Evolutionary conservation across 1,284 basidiomycete species (phyloP).

Genomic region (Malassezia brasiliensis): DNA sequence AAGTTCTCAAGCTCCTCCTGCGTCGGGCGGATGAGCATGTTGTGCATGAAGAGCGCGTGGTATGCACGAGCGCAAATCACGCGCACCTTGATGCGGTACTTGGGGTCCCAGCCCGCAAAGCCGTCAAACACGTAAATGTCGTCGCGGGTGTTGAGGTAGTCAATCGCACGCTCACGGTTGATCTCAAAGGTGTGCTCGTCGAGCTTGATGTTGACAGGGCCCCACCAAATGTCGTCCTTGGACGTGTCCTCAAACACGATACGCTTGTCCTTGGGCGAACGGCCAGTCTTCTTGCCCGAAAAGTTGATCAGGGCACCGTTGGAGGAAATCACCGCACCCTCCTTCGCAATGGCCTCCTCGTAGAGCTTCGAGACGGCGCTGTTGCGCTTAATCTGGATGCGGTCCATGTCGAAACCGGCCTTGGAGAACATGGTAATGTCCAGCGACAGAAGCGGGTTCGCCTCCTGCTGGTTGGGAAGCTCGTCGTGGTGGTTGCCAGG

Average conservation of each 20-base stretch:
- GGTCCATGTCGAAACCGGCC: conserved; percentile 91
- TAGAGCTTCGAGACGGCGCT: conserved; percentile 89
- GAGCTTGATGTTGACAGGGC: conserved; percentile 98
- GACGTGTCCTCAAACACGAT: conserved; percentile 96
- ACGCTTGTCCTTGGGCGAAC: conserved; percentile 98
- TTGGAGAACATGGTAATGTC: conserved; percentile 97
- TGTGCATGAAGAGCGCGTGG: conserved; percentile 93
- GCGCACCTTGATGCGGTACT: conserved; percentile 99
- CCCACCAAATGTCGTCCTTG: conserved; percentile 99
- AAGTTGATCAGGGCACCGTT: conserved; percentile 98
- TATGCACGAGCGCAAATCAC: conserved; percentile 97
- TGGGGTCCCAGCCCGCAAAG: conserved; percentile 95
- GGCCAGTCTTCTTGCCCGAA: conserved; percentile 97
- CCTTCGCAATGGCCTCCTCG: conserved; percentile 95
- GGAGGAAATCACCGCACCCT: conserved; percentile 92
- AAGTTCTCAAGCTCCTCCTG: conserved; percentile 87
- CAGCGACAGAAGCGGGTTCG: conserved; percentile 50
- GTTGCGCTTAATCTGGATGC: conserved; percentile 65
- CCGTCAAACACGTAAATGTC: conserved; percentile 99
- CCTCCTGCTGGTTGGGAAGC: conserved; percentile 21
- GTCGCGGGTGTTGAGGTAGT: conserved; percentile 91
- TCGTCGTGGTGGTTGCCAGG: conserved; percentile 48
- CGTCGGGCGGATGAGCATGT: conserved; percentile 95
- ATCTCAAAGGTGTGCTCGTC: conserved; percentile 97
- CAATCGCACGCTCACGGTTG: conserved; percentile 98